These are phyloP conservation scores for Aspergillus sclerotialis DNA, from an alignment of 2,329 filamentous ascomycete genomes.

Conservation along the genomic window DNA sequence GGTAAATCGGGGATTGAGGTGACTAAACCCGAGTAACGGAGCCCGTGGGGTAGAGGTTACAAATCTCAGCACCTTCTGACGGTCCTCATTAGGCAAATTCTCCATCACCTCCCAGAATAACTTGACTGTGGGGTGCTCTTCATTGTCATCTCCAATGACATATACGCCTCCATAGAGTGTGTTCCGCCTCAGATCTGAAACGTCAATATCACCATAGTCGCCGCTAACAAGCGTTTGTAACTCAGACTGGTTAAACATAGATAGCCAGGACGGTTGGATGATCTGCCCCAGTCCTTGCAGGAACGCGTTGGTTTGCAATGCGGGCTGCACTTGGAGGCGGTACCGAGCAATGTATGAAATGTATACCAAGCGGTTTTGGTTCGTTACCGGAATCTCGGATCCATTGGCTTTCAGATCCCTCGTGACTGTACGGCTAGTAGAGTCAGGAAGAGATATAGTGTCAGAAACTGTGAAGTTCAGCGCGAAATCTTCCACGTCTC, in stretches of 20 bases:
- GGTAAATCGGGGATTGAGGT: slow-evolving; percentile 77
- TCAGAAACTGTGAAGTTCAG: slow-evolving; percentile 89
- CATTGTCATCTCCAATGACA: slow-evolving; percentile 75
- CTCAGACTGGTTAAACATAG: slow-evolving; percentile 97
- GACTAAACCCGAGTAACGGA: slow-evolving; percentile 79
- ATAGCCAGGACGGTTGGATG: slow-evolving; percentile 86
- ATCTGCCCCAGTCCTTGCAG: slow-evolving; percentile 78
- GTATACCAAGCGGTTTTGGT: slow-evolving; percentile 89
- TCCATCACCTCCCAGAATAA: slow-evolving; percentile 91
- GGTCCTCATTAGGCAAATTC: slow-evolving; percentile 65
- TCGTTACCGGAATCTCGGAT: slow-evolving; percentile 71
- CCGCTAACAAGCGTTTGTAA: slow-evolving; percentile 90
- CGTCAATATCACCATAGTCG: slow-evolving; percentile 75
- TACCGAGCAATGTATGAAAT: slow-evolving; percentile 87
- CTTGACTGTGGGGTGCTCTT: slow-evolving; percentile 77
- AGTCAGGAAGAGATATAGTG: slow-evolving; percentile 47
- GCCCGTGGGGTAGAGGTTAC: slow-evolving; percentile 90
- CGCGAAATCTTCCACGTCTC: slow-evolving; percentile 70
- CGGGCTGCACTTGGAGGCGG: slow-evolving; percentile 72
- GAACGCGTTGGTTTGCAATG: slow-evolving; percentile 78
- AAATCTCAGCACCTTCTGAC: slow-evolving; percentile 84
- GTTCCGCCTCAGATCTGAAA: slow-evolving; percentile 76
- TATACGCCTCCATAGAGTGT: slow-evolving; percentile 87
- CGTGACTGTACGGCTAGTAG: slow-evolving; percentile 55
- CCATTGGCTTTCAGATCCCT: slow-evolving; percentile 71